Evolutionary conservation across 2,329 filamentous ascomycete genomes (phyloP), one percentile per base, ranked within the genome.

Genomic region (Pseudogymnoascus sp.): DNA sequence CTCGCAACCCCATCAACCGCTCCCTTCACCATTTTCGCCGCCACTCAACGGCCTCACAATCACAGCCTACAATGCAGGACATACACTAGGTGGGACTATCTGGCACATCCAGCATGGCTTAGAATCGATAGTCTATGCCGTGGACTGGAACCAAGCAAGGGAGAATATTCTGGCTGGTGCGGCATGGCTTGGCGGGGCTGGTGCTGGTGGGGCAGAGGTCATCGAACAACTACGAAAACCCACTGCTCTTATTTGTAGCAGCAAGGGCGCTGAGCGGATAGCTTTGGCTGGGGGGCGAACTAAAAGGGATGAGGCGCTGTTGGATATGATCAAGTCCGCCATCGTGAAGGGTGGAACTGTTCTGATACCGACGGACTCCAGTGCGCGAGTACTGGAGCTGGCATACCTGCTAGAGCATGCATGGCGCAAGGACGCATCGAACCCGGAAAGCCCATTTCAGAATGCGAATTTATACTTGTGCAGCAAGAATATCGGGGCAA

Each of bases 21-120:
- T 92, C 1, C 86, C 90, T 0, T 95, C 92, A 4, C 89, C 92
- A 0, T 96, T 92, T 73, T 96, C 92, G 2, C 92, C 93, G 3
- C 90, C 93, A 0, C 81, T 97, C 14, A 93, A 95, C 69, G 93
- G 93, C 4, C 84, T 99, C 16, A 96, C 92, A 1, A 90, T 99
- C 68, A 99, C 95, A 0, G 95, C 95, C 0, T 98, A 98, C 78
- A 96, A 96, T 77, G 92, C 95, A 6, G 95, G 95, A 68, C 93
- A 97, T 74, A 97, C 93, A 0, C 84, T 98, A 0, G 95, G 95
- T 75, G 95, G 95, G 64, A 98, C 95, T 23, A 96, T 99, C 79
- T 99, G 95, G 95, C 93, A 98, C 72, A 93, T 99, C 68, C 93
- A 98, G 72, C 92, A 98, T 78, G 92, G 93, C 0, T 83, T 97